Evolutionary conservation across 1,284 basidiomycete species (phyloP).

Genomic region (Vanrija sp.): DNA sequence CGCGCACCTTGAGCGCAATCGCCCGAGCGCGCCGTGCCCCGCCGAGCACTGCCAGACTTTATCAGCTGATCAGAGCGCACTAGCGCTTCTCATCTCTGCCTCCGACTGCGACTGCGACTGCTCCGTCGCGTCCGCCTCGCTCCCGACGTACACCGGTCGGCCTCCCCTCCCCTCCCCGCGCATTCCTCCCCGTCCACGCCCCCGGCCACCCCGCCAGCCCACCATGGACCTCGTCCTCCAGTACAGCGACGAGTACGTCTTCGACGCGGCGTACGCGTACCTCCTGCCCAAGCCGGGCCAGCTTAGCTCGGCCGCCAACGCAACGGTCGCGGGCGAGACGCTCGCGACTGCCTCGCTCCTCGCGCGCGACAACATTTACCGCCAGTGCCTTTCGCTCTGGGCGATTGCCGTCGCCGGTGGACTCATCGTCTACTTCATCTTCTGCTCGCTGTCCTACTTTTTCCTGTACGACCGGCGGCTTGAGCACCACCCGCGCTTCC

Average conservation of each 20-base stretch:
- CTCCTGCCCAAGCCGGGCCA: constrained; percentile 60
- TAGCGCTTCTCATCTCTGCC: too few species aligned
- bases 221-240: constrained; percentile 78
- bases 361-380: constrained; percentile 67
- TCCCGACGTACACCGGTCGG: too few species aligned
- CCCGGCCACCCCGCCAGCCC: not conserved
- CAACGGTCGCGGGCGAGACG: constrained; percentile 1
- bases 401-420: constrained; percentile 76
- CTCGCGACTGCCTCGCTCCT: constrained; percentile 16
- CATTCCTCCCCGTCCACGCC: not conserved
- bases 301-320: not conserved
- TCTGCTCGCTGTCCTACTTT: constrained; percentile 77
- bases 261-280: constrained; percentile 74
- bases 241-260: constrained; percentile 65
- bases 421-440: constrained; percentile 75
- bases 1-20: too few species aligned
- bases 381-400: constrained; percentile 74
- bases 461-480: constrained; percentile 94
- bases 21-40: too few species aligned
- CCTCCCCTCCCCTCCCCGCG: too few species aligned
- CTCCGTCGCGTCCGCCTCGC: too few species aligned
- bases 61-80: too few species aligned
- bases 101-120: too few species aligned
- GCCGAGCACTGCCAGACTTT: too few species aligned
- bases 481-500: constrained; percentile 90